phyloP scores from a whole-genome alignment of 371 early-diverging fungal genomes.

The Apophysomyces ossiformis region DNA sequence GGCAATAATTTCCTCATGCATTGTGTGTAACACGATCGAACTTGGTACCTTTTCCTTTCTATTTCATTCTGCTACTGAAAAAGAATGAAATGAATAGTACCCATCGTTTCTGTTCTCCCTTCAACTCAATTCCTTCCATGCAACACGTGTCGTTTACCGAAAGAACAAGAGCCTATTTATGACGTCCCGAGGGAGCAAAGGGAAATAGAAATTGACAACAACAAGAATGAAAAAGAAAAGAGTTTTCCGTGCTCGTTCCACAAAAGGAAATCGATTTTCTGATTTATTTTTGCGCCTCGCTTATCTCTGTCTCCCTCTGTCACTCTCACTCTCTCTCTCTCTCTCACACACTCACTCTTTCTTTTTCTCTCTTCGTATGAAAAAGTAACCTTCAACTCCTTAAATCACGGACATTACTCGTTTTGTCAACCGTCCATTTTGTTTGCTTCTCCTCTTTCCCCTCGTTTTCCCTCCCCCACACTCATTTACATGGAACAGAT shows the following conservation, averaged over 20 bases:
- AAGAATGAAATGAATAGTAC: neutral
- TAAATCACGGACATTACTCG: neutral
- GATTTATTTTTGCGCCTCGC: neutral
- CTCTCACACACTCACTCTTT: too few relatives aligned
- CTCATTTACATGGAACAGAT: neutral
- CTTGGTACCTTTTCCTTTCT: neutral
- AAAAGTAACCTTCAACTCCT: neutral
- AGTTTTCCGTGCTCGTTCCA: neutral
- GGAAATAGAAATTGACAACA: neutral
- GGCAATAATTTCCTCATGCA: slow-evolving; percentile 11
- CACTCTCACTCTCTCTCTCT: too few relatives aligned
- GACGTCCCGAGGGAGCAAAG: neutral
- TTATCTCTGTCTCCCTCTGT: neutral
- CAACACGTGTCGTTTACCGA: neutral
- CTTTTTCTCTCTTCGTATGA: too few relatives aligned
- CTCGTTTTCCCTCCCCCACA: neutral
- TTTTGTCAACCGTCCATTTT: neutral
- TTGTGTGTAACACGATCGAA: slow-evolving; percentile 11
- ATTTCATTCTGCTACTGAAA: neutral
- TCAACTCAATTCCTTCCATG: neutral
- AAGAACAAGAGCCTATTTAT: neutral
- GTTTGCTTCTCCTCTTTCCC: too few relatives aligned
- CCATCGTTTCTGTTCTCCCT: neutral
- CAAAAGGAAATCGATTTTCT: neutral
- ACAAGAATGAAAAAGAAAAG: too few relatives aligned